A percentile compares a stretch with the other conserved stretches of the same genome.
These are phyloP conservation scores for Mycena latifolia DNA, from an alignment of 768 basidiomycete species.

Conservation along the genomic window DNA sequence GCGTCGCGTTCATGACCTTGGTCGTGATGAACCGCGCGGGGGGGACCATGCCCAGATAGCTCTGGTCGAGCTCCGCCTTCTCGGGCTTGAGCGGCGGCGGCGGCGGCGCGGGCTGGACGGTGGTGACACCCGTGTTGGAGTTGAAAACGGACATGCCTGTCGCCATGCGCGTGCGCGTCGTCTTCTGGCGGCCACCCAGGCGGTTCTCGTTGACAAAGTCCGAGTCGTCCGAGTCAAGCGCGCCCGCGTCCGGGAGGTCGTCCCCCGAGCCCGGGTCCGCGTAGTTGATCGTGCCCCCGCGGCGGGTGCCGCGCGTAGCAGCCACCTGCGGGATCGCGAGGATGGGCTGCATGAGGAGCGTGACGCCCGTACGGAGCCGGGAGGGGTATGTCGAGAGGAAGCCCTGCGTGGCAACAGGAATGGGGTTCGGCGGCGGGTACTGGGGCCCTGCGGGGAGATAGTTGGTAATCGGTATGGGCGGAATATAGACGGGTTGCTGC, in stretches of 20 bases:
- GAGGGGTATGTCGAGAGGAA: slow-evolving; percentile 87
- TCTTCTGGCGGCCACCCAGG: slow-evolving; percentile 63
- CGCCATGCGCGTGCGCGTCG: slow-evolving; percentile 55
- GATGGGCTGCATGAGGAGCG: slow-evolving; percentile 92
- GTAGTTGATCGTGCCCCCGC: slow-evolving; percentile 85
- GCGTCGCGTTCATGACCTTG: slow-evolving; percentile 67
- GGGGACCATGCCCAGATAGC: slow-evolving; percentile 89
- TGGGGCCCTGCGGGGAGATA: slow-evolving; percentile 51
- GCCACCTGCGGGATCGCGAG: slow-evolving; percentile 74
- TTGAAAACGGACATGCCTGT: slow-evolving; percentile 68
- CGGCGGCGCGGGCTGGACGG: slow-evolving; percentile 49
- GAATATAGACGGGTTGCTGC: slow-evolving; percentile 52
- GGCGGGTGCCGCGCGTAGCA: slow-evolving; percentile 61
- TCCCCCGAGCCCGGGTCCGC: slow-evolving; percentile 89
- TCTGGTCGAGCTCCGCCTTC: slow-evolving; percentile 83
- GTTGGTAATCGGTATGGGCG: slow-evolving; percentile 34
- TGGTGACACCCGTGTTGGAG: slow-evolving; percentile 57
- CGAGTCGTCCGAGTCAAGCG: slow-evolving; percentile 86
- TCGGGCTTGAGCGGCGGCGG: slow-evolving; percentile 53
- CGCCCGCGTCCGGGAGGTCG: slow-evolving; percentile 84
- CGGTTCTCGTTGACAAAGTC: slow-evolving; percentile 64
- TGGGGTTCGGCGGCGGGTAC: slow-evolving; percentile 66
- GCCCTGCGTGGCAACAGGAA: slow-evolving; percentile 78
- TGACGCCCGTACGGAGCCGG: slow-evolving; percentile 90
- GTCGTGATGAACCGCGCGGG: slow-evolving; percentile 82